Conservation (phyloP, 495 filamentous ascomycete genomes). For the Hypoxylon fuscum region DNA sequence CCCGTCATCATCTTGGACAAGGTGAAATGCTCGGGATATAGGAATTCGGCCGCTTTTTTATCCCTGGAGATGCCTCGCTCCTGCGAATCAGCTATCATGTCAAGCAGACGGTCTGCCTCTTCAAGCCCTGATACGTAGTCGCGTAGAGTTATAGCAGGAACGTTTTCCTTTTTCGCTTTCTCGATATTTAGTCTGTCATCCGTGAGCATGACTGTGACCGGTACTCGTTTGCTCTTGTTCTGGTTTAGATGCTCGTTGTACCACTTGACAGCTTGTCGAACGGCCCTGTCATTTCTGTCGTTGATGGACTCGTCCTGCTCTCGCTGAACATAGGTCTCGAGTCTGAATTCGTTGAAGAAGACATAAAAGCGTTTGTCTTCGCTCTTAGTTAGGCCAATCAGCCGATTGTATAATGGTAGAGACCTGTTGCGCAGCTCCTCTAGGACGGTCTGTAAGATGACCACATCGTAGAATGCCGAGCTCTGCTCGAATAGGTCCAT, state of each 20-base stretch:
- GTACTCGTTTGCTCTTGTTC: conserved; percentile 67
- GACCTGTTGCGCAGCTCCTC: conserved; percentile 96
- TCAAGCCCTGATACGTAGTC: conserved; percentile 87
- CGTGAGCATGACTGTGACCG: conserved; percentile 89
- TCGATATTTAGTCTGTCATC: conserved; percentile 88
- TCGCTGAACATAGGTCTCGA: conserved; percentile 86
- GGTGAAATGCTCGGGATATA: conserved; percentile 85
- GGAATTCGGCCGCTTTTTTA: conserved; percentile 67
- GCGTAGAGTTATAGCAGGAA: conserved; percentile 70
- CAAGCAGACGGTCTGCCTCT: conserved; percentile 83
- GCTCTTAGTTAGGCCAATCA: conserved; percentile 87
- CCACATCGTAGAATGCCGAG: conserved; percentile 91
- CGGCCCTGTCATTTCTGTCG: conserved; percentile 93
- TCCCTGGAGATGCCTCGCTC: conserved; percentile 72
- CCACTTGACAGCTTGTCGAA: conserved; percentile 87
- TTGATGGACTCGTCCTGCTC: conserved; percentile 87
- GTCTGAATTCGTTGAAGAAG: conserved; percentile 97
- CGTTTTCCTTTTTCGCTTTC: conserved; percentile 80
- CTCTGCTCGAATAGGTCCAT: conserved; percentile 97
- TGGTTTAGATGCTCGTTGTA: conserved; percentile 81
- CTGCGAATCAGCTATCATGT: conserved; percentile 86
- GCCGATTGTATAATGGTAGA: conserved; percentile 91
- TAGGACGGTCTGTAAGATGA: conserved; percentile 93
- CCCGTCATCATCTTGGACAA: conserved; percentile 97
- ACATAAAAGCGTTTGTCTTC: conserved; percentile 97